Percentiles rank a stretch among this genome's conserved stretches.
Conservation (phyloP, 2,329 filamentous ascomycete species). For the Epichloe baconii region DNA sequence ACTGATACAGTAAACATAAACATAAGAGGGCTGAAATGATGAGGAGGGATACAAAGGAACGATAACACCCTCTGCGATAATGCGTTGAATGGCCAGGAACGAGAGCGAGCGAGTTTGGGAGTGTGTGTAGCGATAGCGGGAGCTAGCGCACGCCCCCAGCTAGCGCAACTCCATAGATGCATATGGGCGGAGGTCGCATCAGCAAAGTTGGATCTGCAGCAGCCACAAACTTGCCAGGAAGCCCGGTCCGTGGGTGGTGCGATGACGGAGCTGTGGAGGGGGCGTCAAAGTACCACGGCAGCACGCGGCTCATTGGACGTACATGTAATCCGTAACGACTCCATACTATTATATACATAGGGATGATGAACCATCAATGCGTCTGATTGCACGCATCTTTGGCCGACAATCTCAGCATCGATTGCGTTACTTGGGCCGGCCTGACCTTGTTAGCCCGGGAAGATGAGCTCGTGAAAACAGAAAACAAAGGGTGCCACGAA, state of each 20-base stretch:
- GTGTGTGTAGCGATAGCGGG: conserved; percentile 10
- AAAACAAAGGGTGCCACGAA: too few relatives aligned
- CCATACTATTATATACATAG: neutral
- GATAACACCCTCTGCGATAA: too few relatives aligned
- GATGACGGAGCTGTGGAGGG: neutral
- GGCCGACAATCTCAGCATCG: neutral
- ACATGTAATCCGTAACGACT: neutral
- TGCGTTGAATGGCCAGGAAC: too few relatives aligned
- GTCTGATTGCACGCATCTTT: neutral
- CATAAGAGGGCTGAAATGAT: too few relatives aligned
- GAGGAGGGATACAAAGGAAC: too few relatives aligned
- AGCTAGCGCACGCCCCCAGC: conserved; percentile 16
- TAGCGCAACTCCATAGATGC: conserved; percentile 18
- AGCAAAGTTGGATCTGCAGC: conserved; percentile 1
- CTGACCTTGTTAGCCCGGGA: too few relatives aligned
- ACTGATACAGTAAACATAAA: too few relatives aligned
- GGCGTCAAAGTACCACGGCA: neutral
- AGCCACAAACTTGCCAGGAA: neutral
- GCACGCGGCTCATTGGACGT: too few relatives aligned
- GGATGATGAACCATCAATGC: neutral
- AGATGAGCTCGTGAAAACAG: too few relatives aligned
- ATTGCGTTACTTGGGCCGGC: too few relatives aligned
- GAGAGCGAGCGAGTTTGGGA: too few relatives aligned
- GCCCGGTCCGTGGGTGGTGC: neutral
- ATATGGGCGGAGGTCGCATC: conserved; percentile 8